These are phyloP conservation scores for Aspergillus pseudoterreus DNA, from an alignment of 2,329 filamentous ascomycete genomes.

Conservation along the genomic window DNA sequence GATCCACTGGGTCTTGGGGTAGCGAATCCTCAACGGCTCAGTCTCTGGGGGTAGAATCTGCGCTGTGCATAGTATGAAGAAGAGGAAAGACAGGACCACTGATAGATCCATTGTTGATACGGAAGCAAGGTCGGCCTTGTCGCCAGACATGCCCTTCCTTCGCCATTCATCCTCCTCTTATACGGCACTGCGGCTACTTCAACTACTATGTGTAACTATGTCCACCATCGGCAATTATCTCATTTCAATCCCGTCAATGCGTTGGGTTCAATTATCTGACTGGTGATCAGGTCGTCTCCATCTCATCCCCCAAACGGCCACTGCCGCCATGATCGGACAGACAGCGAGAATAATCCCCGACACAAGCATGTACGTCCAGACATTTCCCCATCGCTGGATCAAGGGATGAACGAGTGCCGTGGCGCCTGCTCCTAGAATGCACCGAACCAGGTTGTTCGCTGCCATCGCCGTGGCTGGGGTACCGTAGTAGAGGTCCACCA, in stretches of 20 bases:
- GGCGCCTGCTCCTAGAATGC: constrained; percentile 42
- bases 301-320: not conserved
- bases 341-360: not conserved
- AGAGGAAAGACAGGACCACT: no score
- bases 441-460: constrained; percentile 43
- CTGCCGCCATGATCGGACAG: not conserved
- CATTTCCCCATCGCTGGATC: not conserved
- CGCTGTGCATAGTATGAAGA: no score
- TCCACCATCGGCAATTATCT: not conserved
- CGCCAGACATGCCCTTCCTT: not conserved
- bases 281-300: not conserved
- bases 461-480: constrained; percentile 42
- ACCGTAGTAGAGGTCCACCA: constrained; percentile 44
- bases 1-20: constrained; percentile 11
- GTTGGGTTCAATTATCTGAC: not conserved
- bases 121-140: no score
- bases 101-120: no score
- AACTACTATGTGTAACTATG: not conserved
- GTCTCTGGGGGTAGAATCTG: no score
- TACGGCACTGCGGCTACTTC: not conserved
- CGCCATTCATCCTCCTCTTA: not conserved
- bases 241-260: not conserved
- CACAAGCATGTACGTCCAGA: not conserved
- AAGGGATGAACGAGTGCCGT: constrained; percentile 40
- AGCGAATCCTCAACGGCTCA: no score